A percentile compares a stretch with the other conserved stretches of the same genome.
Conservation (phyloP, 345 rosid genomes). For the Brassica incana region DNA sequence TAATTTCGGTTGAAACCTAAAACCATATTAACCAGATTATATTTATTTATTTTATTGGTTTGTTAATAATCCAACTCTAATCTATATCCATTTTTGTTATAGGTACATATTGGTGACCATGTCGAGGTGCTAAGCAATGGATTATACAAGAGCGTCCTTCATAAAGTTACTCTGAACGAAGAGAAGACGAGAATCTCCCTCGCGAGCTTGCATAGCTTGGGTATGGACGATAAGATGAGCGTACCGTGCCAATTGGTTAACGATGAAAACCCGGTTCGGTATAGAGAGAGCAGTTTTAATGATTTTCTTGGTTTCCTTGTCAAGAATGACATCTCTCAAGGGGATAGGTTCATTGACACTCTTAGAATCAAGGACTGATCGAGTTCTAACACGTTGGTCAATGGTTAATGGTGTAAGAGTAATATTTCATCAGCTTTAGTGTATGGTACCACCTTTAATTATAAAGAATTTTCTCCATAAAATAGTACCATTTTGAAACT, state of each 20-base stretch:
- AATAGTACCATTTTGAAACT: background rate
- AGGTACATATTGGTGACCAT: slow-evolving; percentile 69
- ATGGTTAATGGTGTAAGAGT: background rate
- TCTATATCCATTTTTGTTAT: background rate
- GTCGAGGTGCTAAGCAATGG: slow-evolving; percentile 75
- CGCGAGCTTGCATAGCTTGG: slow-evolving; percentile 68
- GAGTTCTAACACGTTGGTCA: background rate
- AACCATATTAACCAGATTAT: background rate
- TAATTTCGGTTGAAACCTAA: background rate
- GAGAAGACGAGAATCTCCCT: slow-evolving; percentile 53
- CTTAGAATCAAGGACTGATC: slow-evolving; percentile 44
- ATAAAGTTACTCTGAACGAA: slow-evolving; percentile 48
- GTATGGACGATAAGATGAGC: slow-evolving; percentile 61
- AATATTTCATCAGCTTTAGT: background rate
- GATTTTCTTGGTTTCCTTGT: slow-evolving; percentile 62
- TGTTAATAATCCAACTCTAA: background rate
- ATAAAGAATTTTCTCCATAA: background rate
- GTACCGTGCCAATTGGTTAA: slow-evolving; percentile 56
- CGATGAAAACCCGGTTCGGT: slow-evolving; percentile 46
- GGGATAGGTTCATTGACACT: slow-evolving; percentile 50
- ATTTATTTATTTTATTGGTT: background rate
- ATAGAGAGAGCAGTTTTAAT: slow-evolving; percentile 57
- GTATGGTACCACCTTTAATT: background rate
- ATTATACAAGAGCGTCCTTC: slow-evolving; percentile 53
- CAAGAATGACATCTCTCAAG: slow-evolving; percentile 50